Percentiles rank a stretch among this genome's conserved stretches.
These are phyloP conservation scores for Rhizophagus prolifer DNA, from an alignment of 192 early-diverging fungal species.

Conservation along the genomic window DNA sequence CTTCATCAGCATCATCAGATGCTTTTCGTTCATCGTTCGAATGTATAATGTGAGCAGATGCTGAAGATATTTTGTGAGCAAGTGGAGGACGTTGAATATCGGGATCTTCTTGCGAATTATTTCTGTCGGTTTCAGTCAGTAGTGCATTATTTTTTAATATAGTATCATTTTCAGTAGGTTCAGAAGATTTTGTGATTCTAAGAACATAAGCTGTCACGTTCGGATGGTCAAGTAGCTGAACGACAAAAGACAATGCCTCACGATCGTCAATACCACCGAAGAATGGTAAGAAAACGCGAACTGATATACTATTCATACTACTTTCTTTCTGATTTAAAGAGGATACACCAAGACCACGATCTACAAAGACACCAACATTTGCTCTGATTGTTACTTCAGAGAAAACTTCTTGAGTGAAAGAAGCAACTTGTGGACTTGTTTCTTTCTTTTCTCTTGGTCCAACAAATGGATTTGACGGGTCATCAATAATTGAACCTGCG, in stretches of 20 bases:
- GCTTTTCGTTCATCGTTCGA: conserved; percentile 16
- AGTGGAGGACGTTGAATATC: not conserved
- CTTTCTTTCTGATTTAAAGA: conserved; percentile 21
- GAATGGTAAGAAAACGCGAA: conserved; percentile 65
- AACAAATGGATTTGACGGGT: conserved; percentile 4
- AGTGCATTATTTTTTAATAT: not conserved
- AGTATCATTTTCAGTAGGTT: conserved; percentile 3
- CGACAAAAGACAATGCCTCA: conserved; percentile 54
- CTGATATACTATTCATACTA: conserved; percentile 28
- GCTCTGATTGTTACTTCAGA: not conserved
- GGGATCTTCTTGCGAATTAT: not conserved
- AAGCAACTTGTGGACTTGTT: conserved; percentile 47
- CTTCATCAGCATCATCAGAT: conserved; percentile 10
- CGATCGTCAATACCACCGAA: conserved; percentile 74
- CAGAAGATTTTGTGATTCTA: conserved; percentile 39
- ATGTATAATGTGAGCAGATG: conserved; percentile 7
- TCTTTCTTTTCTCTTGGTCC: conserved; percentile 9
- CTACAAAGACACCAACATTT: conserved; percentile 68
- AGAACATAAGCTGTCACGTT: conserved; percentile 46
- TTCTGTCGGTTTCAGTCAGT: not conserved
- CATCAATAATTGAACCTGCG: conserved; percentile 19
- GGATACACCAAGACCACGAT: conserved; percentile 66
- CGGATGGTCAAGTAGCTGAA: conserved; percentile 47
- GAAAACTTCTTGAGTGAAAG: conserved; percentile 50
- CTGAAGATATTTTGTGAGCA: conserved; percentile 27